Percentiles rank a stretch among this genome's conserved stretches.
Conservation (phyloP, 1,284 basidiomycete species). For the Moesziomyces antarcticus region DNA sequence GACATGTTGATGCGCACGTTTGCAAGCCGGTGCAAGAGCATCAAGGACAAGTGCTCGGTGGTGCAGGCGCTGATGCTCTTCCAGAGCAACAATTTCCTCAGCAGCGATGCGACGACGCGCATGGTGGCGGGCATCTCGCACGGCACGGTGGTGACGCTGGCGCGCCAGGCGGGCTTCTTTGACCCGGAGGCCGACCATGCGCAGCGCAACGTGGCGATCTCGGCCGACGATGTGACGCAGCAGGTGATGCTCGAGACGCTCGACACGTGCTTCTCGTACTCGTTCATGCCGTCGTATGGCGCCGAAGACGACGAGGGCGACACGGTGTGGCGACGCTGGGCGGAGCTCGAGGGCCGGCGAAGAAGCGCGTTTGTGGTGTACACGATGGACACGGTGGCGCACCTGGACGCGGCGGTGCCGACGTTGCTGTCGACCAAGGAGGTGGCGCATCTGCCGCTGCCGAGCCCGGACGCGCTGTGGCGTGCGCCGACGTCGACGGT, state of each 20-base stretch:
- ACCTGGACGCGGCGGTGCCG: conserved; percentile 50
- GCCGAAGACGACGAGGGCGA: conserved; percentile 42
- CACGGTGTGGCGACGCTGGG: conserved; percentile 58
- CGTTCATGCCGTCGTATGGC: conserved; percentile 41
- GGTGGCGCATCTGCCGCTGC: conserved; percentile 55
- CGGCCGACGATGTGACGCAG: conserved; percentile 38
- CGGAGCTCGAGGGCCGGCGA: conserved; percentile 55
- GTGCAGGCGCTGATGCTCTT: conserved; percentile 59
- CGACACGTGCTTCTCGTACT: conserved; percentile 45
- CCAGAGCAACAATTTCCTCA: conserved; percentile 56
- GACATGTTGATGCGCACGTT: conserved; percentile 59
- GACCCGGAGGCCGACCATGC: conserved; percentile 45
- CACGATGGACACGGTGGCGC: conserved; percentile 55
- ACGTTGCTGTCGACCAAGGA: conserved; percentile 48
- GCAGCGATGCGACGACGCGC: conserved; percentile 43
- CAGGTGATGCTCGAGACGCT: conserved; percentile 37
- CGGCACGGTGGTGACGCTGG: conserved; percentile 47
- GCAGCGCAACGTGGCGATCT: conserved; percentile 20
- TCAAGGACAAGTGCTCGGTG: conserved; percentile 55
- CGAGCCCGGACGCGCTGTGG: conserved; percentile 55
- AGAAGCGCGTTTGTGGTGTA: conserved; percentile 53
- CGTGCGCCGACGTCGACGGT: conserved; percentile 40
- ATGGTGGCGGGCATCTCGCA: conserved; percentile 49
- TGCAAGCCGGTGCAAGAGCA: conserved; percentile 45
- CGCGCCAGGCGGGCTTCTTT: conserved; percentile 58